Percentiles rank a stretch among this genome's conserved stretches.
Conservation (phyloP, 2,329 filamentous ascomycete genomes). For the Aureobasidium zeae region DNA sequence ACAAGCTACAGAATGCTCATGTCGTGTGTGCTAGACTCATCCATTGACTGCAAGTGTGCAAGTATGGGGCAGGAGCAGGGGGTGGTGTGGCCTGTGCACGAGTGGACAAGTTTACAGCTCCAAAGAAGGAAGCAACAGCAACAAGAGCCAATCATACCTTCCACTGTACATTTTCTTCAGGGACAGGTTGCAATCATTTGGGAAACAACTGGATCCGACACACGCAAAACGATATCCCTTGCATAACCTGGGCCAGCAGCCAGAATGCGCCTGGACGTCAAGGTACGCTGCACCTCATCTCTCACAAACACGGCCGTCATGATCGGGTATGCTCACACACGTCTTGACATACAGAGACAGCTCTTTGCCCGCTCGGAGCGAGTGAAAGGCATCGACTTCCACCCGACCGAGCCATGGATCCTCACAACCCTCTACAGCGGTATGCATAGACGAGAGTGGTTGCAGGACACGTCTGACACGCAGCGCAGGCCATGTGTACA, state of each 20-base stretch:
- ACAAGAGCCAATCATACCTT: slow-evolving; percentile 4
- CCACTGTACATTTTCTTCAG: not conserved
- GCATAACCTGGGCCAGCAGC: slow-evolving; percentile 22
- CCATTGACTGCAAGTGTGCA: too few relatives aligned
- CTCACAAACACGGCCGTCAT: not conserved
- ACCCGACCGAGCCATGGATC: slow-evolving; percentile 91
- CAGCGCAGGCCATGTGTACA: slow-evolving; percentile 79
- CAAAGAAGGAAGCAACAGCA: slow-evolving; percentile 7
- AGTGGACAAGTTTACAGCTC: slow-evolving; percentile 16
- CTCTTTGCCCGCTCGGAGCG: slow-evolving; percentile 85
- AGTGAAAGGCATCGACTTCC: slow-evolving; percentile 96
- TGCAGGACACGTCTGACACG: slow-evolving; percentile 1
- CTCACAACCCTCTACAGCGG: slow-evolving; percentile 94
- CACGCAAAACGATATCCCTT: slow-evolving; percentile 21
- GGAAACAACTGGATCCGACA: not conserved
- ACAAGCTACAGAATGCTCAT: too few relatives aligned
- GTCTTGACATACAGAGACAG: slow-evolving; percentile 51
- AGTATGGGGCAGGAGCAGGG: too few relatives aligned
- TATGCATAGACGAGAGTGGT: slow-evolving; percentile 36
- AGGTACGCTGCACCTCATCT: slow-evolving; percentile 34
- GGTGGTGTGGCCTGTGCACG: slow-evolving; percentile 1
- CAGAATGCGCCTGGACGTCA: slow-evolving; percentile 51
- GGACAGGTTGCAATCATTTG: not conserved
- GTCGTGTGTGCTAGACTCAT: too few relatives aligned
- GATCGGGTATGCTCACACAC: slow-evolving; percentile 13